phyloP scores from a whole-genome alignment of 2,329 filamentous ascomycete genomes.

The Penicillium occitanis region DNA sequence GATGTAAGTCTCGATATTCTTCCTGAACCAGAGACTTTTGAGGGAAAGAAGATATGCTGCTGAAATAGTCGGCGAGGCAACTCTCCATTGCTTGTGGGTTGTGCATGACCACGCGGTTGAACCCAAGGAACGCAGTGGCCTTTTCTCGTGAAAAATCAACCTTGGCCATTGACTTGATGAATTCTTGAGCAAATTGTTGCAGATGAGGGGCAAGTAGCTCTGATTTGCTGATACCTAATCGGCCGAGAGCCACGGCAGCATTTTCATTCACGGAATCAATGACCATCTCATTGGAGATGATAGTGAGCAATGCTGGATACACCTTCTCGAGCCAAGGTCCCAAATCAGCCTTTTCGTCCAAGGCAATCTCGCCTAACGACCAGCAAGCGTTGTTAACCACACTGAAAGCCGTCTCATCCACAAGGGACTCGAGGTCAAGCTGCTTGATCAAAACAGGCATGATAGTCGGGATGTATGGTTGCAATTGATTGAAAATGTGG shows the following conservation, averaged over 20 bases:
- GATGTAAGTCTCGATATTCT: conserved; percentile 60
- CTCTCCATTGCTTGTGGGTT: conserved; percentile 94
- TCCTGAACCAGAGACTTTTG: conserved; percentile 63
- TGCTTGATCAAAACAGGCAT: conserved; percentile 80
- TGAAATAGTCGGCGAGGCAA: conserved; percentile 77
- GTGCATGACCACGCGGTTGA: conserved; percentile 76
- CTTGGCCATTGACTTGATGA: conserved; percentile 76
- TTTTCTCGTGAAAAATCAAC: conserved; percentile 92
- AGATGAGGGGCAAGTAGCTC: conserved; percentile 77
- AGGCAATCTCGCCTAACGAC: conserved; percentile 89
- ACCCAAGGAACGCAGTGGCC: conserved; percentile 86
- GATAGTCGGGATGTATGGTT: conserved; percentile 69
- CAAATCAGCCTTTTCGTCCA: conserved; percentile 72
- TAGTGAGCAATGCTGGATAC: conserved; percentile 73
- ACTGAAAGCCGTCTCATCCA: conserved; percentile 79
- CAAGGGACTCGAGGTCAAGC: conserved; percentile 74
- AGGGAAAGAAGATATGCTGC: conserved; percentile 71
- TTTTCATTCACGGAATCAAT: conserved; percentile 89
- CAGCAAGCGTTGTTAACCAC: conserved; percentile 98
- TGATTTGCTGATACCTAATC: conserved; percentile 77
- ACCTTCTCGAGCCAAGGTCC: conserved; percentile 73
- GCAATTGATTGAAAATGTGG: conserved; percentile 81
- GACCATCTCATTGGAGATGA: conserved; percentile 80
- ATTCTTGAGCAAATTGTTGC: conserved; percentile 74
- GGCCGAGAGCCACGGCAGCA: conserved; percentile 85